phyloP scores from a whole-genome alignment of 2,329 filamentous ascomycete genomes.

The Delphinella strobiligena region DNA sequence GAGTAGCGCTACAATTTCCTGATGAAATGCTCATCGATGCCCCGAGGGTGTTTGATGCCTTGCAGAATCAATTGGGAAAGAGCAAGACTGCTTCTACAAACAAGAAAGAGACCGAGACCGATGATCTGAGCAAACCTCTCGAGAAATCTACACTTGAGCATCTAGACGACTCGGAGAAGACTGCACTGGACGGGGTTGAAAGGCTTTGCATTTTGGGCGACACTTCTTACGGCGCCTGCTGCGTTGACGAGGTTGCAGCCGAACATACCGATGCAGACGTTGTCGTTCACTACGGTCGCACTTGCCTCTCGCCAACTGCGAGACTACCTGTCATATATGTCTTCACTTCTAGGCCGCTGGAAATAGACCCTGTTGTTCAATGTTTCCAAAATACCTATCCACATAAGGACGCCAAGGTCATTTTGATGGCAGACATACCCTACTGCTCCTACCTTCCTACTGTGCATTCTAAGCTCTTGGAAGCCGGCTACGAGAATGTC shows the following conservation, averaged over 20 bases:
- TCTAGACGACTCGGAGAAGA: constrained; percentile 12
- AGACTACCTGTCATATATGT: constrained; percentile 81
- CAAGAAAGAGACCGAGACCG: neutral
- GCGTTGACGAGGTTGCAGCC: constrained; percentile 91
- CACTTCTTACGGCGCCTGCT: constrained; percentile 94
- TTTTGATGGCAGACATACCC: constrained; percentile 82
- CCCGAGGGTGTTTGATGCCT: constrained; percentile 59
- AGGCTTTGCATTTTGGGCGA: constrained; percentile 78
- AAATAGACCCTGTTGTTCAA: constrained; percentile 44
- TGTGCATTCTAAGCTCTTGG: constrained; percentile 43
- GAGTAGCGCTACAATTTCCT: constrained; percentile 88
- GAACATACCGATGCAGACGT: constrained; percentile 86
- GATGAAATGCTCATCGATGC: constrained; percentile 86
- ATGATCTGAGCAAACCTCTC: constrained; percentile 3
- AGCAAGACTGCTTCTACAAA: neutral
- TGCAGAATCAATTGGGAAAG: constrained; percentile 39
- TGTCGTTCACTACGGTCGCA: constrained; percentile 86
- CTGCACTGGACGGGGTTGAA: constrained; percentile 19
- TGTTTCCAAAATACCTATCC: constrained; percentile 60
- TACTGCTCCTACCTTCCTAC: constrained; percentile 62
- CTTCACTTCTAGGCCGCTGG: constrained; percentile 64
- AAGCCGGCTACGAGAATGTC: constrained; percentile 56
- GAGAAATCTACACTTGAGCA: constrained; percentile 1
- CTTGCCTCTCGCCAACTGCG: constrained; percentile 82
- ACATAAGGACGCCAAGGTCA: constrained; percentile 49